Evolutionary conservation across 306 rosid species (phyloP).

Genomic region (Parietaria judaica): DNA sequence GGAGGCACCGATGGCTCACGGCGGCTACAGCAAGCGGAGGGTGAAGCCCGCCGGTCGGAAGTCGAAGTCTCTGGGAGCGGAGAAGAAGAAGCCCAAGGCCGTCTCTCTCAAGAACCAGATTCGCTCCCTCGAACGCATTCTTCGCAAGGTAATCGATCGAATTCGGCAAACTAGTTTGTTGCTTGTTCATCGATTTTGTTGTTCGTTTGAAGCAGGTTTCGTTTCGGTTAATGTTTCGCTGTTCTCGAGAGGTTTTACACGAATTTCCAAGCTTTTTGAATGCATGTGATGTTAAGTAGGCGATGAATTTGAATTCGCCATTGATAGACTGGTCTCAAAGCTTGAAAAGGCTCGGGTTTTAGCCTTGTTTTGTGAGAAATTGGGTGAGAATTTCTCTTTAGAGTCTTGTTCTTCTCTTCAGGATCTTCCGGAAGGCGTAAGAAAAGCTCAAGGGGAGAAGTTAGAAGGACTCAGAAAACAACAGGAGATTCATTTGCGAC

Average conservation of each 20-base stretch:
- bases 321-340: background rate
- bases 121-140: constrained; percentile 88
- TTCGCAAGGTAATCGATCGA: constrained; percentile 51
- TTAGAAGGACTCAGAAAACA: constrained; percentile 72
- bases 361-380: background rate
- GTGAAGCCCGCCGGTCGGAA: constrained; percentile 66
- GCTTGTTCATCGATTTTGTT: background rate
- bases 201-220: background rate
- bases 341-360: background rate
- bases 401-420: constrained; percentile 6
- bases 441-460: constrained; percentile 75
- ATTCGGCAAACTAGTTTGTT: background rate
- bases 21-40: constrained; percentile 83
- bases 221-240: background rate
- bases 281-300: background rate
- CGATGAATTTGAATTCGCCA: background rate
- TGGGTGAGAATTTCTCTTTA: constrained; percentile 11
- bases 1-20: constrained; percentile 61
- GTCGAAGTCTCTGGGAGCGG: constrained; percentile 47
- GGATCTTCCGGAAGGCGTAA: constrained; percentile 63
- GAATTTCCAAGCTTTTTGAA: too few species aligned
- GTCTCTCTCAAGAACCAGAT: constrained; percentile 91
- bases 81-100: constrained; percentile 71
- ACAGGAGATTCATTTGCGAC: constrained; percentile 83
- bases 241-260: background rate